These are phyloP conservation scores for Grosmannia huntii DNA, from an alignment of 2,329 filamentous ascomycete genomes.

Conservation along the genomic window DNA sequence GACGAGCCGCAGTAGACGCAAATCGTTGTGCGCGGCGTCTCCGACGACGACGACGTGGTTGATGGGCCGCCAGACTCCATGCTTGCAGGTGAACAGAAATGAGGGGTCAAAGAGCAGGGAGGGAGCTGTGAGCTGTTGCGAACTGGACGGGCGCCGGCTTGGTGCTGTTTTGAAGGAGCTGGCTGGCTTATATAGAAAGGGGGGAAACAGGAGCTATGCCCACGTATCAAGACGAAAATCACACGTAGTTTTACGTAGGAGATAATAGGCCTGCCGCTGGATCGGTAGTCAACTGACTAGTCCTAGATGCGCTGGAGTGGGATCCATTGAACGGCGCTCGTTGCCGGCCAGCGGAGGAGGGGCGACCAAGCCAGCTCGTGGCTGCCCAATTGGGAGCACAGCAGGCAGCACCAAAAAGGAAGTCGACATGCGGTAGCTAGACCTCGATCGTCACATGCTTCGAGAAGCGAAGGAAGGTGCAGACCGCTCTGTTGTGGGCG, in stretches of 20 bases:
- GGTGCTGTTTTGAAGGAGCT: background rate
- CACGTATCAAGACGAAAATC: background rate
- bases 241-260: background rate
- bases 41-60: slow-evolving; percentile 18
- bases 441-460: background rate
- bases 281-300: background rate
- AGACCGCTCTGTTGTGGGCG: too few species aligned
- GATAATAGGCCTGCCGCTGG: background rate
- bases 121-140: too few species aligned
- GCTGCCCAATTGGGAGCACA: background rate
- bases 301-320: background rate
- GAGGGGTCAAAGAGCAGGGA: background rate
- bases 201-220: slow-evolving; percentile 2
- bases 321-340: background rate
- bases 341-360: background rate
- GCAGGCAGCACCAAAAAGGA: background rate
- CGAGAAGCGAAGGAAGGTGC: background rate
- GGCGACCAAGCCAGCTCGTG: background rate
- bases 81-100: slow-evolving; percentile 12
- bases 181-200: background rate
- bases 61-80: slow-evolving; percentile 28
- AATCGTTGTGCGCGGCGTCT: slow-evolving; percentile 47
- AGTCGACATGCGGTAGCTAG: background rate
- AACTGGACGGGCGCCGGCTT: too few species aligned
- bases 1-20: slow-evolving; percentile 92